Base-by-base conservation (phyloP, 139 green algal genomes). In the Limnomonas spitsbergensis region DNA sequence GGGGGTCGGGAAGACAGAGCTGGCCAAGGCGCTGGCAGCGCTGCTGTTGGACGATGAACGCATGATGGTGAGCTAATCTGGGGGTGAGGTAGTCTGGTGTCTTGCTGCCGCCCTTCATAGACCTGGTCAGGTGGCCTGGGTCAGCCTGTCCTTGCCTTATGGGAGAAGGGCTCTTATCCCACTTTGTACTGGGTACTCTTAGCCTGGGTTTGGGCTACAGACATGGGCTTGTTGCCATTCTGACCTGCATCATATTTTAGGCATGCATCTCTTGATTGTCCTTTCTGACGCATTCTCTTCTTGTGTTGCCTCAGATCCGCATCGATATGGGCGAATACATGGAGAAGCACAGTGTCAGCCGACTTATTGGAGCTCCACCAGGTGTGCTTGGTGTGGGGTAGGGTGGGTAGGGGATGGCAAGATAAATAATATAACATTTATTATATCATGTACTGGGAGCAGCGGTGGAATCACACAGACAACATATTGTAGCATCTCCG, bases 261-360 rank as follows among this genome's bases (percentile, higher is more conserved):
- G n/a, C n/a, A n/a, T n/a, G n/a, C n/a, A n/a, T n/a, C n/a, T n/a
- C n/a, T n/a, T n/a, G n/a, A n/a, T n/a, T n/a, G n/a, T n/a, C n/a
- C n/a, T n/a, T n/a, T n/a, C n/a, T n/a, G n/a, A n/a, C n/a, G n/a
- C n/a, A n/a, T n/a, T n/a, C n/a, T n/a, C n/a, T n/a, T n/a, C n/a
- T n/a, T n/a, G n/a, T 61, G 24, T 67, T 35, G 31, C 7, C 67
- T 37, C 78, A 82, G 76, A 73, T 92, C 26, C 90, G 95, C 36
- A 90, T 99, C 37, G 95, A 99, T 89, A 99, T 99, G 96, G 92
- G 88, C 66, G 96, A 99, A 89, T 83, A 97, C 89, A 98, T 97
- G 94, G 94, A 97, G 88, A 95, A 96, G 88, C 94, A 98, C 86
- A 91, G 72, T 29, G 94, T 98, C n/a, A 87, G 69, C 34, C 75